Evolutionary conservation across 257 asterid genomes (phyloP).

Genomic region (Ocimum tenuiflorum): DNA sequence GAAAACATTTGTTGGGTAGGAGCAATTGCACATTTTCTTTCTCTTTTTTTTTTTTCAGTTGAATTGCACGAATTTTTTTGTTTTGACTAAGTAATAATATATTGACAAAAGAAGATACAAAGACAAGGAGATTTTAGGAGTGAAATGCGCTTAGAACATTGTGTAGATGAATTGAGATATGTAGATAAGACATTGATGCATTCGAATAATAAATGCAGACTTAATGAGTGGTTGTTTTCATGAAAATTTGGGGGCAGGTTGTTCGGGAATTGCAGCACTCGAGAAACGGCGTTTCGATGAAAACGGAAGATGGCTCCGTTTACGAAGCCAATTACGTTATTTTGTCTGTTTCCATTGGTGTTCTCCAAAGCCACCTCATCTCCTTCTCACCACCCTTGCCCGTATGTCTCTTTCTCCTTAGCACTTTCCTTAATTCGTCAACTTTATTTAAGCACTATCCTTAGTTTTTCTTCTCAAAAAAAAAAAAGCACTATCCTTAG

Average conservation of each 20-base stretch:
- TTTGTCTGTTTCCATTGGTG: conserved; percentile 88
- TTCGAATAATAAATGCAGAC: conserved; percentile 20
- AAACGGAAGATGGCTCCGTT: conserved; percentile 73
- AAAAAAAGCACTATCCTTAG: no score
- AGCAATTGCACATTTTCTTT: conserved; percentile 12
- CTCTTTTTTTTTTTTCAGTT: no score
- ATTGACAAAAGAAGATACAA: neutral
- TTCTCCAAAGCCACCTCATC: conserved; percentile 80
- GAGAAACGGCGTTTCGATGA: conserved; percentile 70
- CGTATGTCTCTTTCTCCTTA: conserved; percentile 30
- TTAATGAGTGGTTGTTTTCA: conserved; percentile 21
- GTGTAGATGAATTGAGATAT: conserved; percentile 7
- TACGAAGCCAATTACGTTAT: conserved; percentile 81
- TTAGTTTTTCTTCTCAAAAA: no score
- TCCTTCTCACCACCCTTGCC: conserved; percentile 71
- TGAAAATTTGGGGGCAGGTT: conserved; percentile 52
- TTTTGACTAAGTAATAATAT: conserved; percentile 22
- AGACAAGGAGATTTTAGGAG: neutral
- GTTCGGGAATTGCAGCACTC: conserved; percentile 81
- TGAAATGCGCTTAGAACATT: conserved; percentile 14
- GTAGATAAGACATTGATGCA: neutral
- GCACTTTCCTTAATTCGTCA: neutral
- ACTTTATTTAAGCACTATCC: no score
- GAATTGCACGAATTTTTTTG: conserved; percentile 22
- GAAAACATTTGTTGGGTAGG: neutral